These are phyloP conservation scores for Flaveria bidentis DNA, from an alignment of 129 eudicot species.

Conservation along the genomic window DNA sequence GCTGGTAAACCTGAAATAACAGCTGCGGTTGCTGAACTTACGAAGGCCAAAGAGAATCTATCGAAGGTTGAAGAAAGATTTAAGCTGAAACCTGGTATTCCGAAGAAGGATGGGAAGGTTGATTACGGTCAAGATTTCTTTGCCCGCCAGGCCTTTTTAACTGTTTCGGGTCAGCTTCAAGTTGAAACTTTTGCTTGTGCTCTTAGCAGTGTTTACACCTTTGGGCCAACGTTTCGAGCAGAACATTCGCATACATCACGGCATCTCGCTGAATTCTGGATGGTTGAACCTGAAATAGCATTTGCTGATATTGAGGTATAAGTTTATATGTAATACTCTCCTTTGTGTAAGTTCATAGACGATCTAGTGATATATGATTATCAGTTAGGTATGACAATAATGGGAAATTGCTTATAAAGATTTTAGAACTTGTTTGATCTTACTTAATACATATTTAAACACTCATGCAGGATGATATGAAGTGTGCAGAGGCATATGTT, in stretches of 20 bases:
- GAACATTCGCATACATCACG: slow-evolving; percentile 89
- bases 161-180: slow-evolving; percentile 94
- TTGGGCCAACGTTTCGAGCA: slow-evolving; percentile 99
- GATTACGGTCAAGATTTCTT: slow-evolving; percentile 86
- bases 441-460: background rate
- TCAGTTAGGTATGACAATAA: background rate
- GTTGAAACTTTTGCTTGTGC: slow-evolving; percentile 92
- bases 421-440: background rate
- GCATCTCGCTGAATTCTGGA: slow-evolving; percentile 97
- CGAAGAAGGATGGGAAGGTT: slow-evolving; percentile 77
- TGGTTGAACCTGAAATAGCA: slow-evolving; percentile 96
- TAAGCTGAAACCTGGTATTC: slow-evolving; percentile 66
- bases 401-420: background rate
- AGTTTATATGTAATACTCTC: background rate
- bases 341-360: background rate
- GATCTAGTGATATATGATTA: background rate
- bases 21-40: slow-evolving; percentile 79
- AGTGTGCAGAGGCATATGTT: slow-evolving; percentile 88
- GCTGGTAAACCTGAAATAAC: slow-evolving; percentile 59
- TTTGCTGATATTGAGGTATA: slow-evolving; percentile 89
- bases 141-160: slow-evolving; percentile 80
- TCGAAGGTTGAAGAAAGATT: slow-evolving; percentile 60
- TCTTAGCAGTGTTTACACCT: slow-evolving; percentile 82
- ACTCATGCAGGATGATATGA: slow-evolving; percentile 81
- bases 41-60: slow-evolving; percentile 62